Evolutionary conservation across 2,329 filamentous ascomycete genomes (phyloP), one percentile per base, ranked within the genome.

Genomic region (Grosmannia serpens): DNA sequence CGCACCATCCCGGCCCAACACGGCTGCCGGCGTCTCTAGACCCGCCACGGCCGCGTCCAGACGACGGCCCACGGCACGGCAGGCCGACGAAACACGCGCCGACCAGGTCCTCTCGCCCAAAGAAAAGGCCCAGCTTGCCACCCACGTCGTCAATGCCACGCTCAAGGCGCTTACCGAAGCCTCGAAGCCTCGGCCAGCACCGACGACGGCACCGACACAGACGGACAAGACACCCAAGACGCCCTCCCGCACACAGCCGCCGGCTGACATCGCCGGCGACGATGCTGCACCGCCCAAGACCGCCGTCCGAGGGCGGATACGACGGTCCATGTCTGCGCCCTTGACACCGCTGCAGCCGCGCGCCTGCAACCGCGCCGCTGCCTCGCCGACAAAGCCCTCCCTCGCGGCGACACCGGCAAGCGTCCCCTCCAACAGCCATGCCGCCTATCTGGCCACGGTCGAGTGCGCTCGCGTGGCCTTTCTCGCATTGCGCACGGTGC

Each of bases 381-480:
- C 79, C 13, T 81, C 78, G 10, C 80, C 79, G 20, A 71, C 72
- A 11, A 64, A 66, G 9, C 59, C 70, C 2, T 35, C 57, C 68
- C 10, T 63, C 66, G 20, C 56, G 67, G 24, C 58, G 59, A 63
- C n/a, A 62, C 57, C 6, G 50, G 64, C 63, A 55, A 61, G 67
- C 74, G 74, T 20, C 73, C 38, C 51, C 31, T 1, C 59, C 0
- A 24, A 31, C 13, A 22, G 29, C 6, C 41, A 56, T 13, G 51
- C 55, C 2, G 74, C 75, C 52, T 80, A 78, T 56, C 67, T 85
- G 17, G 76, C 83, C 1, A 79, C 77, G 0, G 83, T 85, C 15
- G 87, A 91, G 71, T 91, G 88, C 65, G 81, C 85, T 8, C 79
- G 86, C 11, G 70, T 81, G 31, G 86, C 85, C 1, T 89, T 91